These are phyloP conservation scores for Macrocybe gigantea DNA, from an alignment of 768 basidiomycete species.

Conservation along the genomic window DNA sequence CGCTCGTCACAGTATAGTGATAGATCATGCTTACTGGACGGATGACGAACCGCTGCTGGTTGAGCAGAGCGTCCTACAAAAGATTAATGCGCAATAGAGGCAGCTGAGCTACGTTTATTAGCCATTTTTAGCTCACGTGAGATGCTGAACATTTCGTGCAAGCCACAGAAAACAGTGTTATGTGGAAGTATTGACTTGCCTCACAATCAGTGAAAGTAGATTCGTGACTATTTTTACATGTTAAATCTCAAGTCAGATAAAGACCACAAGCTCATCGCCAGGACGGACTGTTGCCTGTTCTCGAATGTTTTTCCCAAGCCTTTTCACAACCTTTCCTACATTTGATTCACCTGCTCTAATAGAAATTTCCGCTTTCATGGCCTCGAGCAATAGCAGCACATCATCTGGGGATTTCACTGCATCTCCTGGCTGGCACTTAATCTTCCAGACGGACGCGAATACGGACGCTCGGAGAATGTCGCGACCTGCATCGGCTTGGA, in stretches of 20 bases:
- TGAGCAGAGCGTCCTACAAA: no score
- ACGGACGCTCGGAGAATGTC: slow-evolving; percentile 27
- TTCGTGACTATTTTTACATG: background rate
- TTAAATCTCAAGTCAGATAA: slow-evolving; percentile 11
- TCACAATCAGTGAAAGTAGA: background rate
- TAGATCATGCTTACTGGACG: no score
- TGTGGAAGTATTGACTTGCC: background rate
- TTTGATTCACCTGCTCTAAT: slow-evolving; percentile 38
- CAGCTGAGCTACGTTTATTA: no score
- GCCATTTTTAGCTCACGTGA: no score
- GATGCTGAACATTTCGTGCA: no score
- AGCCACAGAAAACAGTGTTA: no score
- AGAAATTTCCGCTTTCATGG: slow-evolving; percentile 63
- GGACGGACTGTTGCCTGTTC: slow-evolving; percentile 40
- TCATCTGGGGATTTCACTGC: slow-evolving; percentile 33
- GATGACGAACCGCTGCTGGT: no score
- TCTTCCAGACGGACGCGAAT: slow-evolving; percentile 45
- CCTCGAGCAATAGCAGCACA: slow-evolving; percentile 47
- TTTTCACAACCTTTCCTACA: slow-evolving; percentile 35
- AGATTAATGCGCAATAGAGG: no score
- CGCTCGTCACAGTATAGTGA: no score
- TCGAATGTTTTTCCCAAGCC: slow-evolving; percentile 31
- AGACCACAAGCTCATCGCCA: slow-evolving; percentile 38
- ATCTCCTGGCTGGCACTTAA: slow-evolving; percentile 38
- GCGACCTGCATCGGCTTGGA: background rate